phyloP scores from a whole-genome alignment of 257 asterid genomes.

The Forsythia viridissima region DNA sequence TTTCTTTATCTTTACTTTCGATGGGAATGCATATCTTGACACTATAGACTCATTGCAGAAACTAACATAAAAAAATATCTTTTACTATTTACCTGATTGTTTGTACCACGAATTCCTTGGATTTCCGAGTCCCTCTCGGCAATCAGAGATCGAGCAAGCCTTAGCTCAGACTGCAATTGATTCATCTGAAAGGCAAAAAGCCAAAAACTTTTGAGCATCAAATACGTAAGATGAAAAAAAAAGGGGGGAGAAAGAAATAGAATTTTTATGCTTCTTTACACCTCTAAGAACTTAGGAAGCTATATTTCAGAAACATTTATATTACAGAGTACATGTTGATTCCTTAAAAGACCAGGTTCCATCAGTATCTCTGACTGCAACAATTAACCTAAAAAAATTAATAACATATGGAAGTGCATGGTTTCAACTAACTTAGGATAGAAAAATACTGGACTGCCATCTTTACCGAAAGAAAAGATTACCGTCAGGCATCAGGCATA shows the following conservation, averaged over 20 bases:
- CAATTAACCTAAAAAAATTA: background rate
- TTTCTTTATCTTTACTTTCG: constrained; percentile 7
- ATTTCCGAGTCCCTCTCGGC: constrained; percentile 90
- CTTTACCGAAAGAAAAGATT: background rate
- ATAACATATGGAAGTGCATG: background rate
- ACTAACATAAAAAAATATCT: background rate
- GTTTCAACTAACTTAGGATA: background rate
- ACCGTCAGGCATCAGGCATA: background rate
- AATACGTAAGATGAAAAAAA: background rate
- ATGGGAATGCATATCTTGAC: background rate
- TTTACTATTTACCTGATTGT: constrained; percentile 64
- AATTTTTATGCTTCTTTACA: background rate
- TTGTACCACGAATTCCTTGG: constrained; percentile 72
- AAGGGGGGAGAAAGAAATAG: background rate
- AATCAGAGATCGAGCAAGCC: constrained; percentile 89
- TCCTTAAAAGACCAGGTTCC: background rate
- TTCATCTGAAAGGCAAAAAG: constrained; percentile 72
- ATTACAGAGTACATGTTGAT: background rate
- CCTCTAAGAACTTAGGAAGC: background rate
- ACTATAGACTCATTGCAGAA: background rate
- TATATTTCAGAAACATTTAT: background rate
- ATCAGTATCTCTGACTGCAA: background rate
- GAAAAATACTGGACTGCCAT: background rate
- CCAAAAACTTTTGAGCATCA: constrained; percentile 24
- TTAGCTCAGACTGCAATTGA: constrained; percentile 87